A percentile compares a stretch with the other conserved stretches of the same genome.
phyloP scores from a whole-genome alignment of 441 rosid species.

The Corymbia calophylla region DNA sequence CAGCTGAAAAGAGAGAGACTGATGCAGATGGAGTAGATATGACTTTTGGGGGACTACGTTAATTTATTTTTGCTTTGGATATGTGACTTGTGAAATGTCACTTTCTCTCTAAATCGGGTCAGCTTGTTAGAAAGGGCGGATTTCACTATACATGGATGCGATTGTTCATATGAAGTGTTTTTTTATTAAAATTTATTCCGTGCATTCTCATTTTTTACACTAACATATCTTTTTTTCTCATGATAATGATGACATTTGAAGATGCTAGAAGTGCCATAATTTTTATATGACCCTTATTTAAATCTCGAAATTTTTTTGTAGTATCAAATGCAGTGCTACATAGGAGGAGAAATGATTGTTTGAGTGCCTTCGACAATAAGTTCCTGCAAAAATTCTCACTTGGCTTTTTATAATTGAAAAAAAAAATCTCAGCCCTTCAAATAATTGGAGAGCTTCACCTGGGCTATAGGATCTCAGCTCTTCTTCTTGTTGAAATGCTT shows the following conservation, averaged over 20 bases:
- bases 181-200: background rate
- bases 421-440: background rate
- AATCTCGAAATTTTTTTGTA: accelerated
- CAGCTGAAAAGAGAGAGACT: background rate
- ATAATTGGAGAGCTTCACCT: background rate
- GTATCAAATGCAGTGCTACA: accelerated
- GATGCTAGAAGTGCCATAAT: accelerated
- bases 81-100: background rate
- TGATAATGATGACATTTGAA: accelerated
- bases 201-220: background rate
- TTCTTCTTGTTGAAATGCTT: background rate
- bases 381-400: accelerated
- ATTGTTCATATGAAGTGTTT: background rate
- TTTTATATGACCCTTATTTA: accelerated
- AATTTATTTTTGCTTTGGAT: background rate
- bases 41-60: background rate
- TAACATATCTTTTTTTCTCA: background rate
- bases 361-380: accelerated
- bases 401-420: background rate
- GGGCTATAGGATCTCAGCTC: background rate
- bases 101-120: background rate
- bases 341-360: accelerated
- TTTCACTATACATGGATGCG: background rate
- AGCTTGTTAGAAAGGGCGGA: background rate
- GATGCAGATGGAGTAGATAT: background rate